Evolutionary conservation across 1,284 basidiomycete genomes (phyloP), one percentile per base, ranked within the genome.

Genomic region (Fomitopsis schrenkii): DNA sequence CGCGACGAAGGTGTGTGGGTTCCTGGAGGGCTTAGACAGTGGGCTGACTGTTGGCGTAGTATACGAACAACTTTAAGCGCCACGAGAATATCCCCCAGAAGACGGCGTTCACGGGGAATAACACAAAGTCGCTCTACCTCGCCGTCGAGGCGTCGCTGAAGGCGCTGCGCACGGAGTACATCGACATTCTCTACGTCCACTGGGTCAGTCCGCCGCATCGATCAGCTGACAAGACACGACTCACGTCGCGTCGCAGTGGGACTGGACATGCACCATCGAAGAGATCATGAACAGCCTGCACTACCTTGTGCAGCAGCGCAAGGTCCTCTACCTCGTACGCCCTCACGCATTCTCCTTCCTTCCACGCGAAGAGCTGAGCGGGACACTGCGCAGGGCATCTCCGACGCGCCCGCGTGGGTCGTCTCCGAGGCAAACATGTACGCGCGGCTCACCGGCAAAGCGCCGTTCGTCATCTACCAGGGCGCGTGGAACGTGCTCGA

Each of bases 111-210:
- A 67, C 66, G 5, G 85, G 84, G 1, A 86, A 85, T 70, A 78
- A 74, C 59, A 52, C 68, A 58, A 82, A 83, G 65, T 76, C 78
- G 0, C 60, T 85, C 60, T 75, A 78, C 59, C 46, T 80, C 40
- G 78, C 78, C 50, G 72, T 85, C 48, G 73, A 76, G 35, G 77
- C 69, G 2, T 82, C 80, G 26, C 75, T 87, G 59, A 80, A 82
- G 70, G 86, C 84, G 66, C 77, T 87, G 8, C 77, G 83, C 28
- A 87, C 85, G 15, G 67, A 70, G 41, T 88, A 85, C 64, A 78
- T 84, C 66, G 82, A 84, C 64, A 74, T 83, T 22, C 68, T 81
- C 38, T 85, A 85, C 70, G 68, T 84, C 14, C 83, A 84, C 69
- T 83, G 77, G 75, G 65, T 64, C 50, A 17, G 65, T 53, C 40